A percentile compares a stretch with the other conserved stretches of the same genome.
phyloP scores from a whole-genome alignment of 768 basidiomycete genomes.

The Podaxis sp. region DNA sequence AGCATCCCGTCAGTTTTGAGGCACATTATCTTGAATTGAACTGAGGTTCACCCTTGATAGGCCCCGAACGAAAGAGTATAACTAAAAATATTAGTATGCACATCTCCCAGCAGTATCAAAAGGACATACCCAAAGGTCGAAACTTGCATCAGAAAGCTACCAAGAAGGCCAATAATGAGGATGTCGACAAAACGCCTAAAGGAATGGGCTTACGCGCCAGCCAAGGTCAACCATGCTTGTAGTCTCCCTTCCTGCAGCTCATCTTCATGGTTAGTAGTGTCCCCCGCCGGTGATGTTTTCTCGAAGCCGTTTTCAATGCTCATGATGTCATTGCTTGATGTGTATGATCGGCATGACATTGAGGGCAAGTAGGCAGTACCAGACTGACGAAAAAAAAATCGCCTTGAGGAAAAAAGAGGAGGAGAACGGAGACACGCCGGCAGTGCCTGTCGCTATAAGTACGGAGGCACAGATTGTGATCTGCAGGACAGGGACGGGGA shows the following conservation, averaged over 20 bases:
- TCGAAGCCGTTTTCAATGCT: neutral
- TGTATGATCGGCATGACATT: neutral
- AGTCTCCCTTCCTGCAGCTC: conserved; percentile 33
- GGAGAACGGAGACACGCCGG: too few relatives aligned
- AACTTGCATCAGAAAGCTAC: conserved; percentile 30
- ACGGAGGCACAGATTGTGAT: neutral
- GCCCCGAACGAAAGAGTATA: conserved; percentile 36
- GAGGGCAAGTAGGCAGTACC: neutral
- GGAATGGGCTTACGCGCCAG: conserved; percentile 35
- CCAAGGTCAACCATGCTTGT: conserved; percentile 38
- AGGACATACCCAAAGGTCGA: neutral
- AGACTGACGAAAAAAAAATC: neutral
- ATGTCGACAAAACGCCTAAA: neutral
- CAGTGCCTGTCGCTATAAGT: neutral
- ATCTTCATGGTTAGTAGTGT: neutral
- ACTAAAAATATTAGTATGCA: conserved; percentile 29
- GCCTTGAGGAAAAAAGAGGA: neutral
- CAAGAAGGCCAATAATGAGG: conserved; percentile 26
- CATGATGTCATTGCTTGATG: neutral
- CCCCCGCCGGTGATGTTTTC: neutral
- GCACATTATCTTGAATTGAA: neutral
- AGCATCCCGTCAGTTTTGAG: conserved; percentile 11
- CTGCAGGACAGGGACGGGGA: neutral
- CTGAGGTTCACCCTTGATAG: conserved; percentile 26
- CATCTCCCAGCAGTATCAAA: neutral